Percentiles rank a stretch among this genome's conserved stretches.
Conservation (phyloP, 768 basidiomycete species). For the Multifurca ochricompacta region DNA sequence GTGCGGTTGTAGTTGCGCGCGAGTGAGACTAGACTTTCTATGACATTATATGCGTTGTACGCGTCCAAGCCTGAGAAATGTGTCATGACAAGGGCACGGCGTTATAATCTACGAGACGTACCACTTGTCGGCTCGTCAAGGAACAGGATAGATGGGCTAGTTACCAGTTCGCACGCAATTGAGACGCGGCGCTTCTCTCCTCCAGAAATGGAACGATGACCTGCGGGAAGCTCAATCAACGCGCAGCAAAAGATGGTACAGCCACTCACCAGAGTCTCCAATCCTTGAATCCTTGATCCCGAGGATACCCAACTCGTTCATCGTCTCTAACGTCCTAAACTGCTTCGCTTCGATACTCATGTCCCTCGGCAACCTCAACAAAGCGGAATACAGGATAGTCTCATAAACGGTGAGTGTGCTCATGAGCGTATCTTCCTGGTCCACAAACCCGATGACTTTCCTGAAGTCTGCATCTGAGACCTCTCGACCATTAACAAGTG, state of each 20-base stretch:
- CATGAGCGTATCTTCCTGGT: slow-evolving; percentile 98
- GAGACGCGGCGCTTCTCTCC: slow-evolving; percentile 96
- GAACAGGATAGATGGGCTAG: slow-evolving; percentile 92
- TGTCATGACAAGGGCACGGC: not conserved
- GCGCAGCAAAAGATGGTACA: not conserved
- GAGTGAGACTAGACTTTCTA: slow-evolving; percentile 80
- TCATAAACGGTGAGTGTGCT: slow-evolving; percentile 97
- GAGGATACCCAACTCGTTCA: slow-evolving; percentile 92
- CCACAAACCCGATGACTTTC: slow-evolving; percentile 88
- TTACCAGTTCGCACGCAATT: slow-evolving; percentile 97
- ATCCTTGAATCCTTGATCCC: slow-evolving; percentile 86
- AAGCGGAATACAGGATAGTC: slow-evolving; percentile 89
- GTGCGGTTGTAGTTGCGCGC: slow-evolving; percentile 89
- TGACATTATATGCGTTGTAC: slow-evolving; percentile 91
- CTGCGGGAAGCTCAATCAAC: slow-evolving; percentile 31
- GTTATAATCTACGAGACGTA: slow-evolving; percentile 29
- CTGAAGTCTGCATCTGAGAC: slow-evolving; percentile 71
- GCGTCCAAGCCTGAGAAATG: slow-evolving; percentile 69
- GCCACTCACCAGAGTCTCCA: slow-evolving; percentile 69
- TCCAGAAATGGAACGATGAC: slow-evolving; percentile 86
- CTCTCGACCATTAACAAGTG: slow-evolving; percentile 79
- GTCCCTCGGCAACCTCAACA: slow-evolving; percentile 83
- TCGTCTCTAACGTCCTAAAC: slow-evolving; percentile 87
- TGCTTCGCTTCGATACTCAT: slow-evolving; percentile 97
- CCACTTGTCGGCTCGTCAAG: slow-evolving; percentile 97